These are phyloP conservation scores for Gonapodya prolifera DNA, from an alignment of 192 early-diverging fungal species.

Conservation along the genomic window DNA sequence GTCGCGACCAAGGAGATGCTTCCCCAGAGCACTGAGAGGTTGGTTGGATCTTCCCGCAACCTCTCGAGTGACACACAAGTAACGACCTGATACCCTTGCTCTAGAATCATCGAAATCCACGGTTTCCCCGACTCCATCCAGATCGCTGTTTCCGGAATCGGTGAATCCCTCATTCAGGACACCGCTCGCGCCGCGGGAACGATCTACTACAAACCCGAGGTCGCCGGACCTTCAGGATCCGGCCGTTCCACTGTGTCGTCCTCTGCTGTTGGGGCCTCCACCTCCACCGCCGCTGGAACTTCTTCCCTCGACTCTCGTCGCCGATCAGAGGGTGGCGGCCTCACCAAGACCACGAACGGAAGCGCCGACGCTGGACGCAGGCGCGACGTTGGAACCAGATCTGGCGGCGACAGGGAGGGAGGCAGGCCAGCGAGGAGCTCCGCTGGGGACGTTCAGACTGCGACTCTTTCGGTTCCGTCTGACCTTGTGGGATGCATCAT, in stretches of 20 bases:
- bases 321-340: neutral
- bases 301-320: neutral
- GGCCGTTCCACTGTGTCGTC: neutral
- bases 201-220: slow-evolving; percentile 67
- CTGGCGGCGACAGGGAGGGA: neutral
- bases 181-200: slow-evolving; percentile 70
- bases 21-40: slow-evolving; percentile 73
- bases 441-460: slow-evolving; percentile 21
- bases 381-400: neutral
- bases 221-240: neutral
- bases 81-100: neutral
- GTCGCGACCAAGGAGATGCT: slow-evolving; percentile 83
- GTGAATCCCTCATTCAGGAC: slow-evolving; percentile 73
- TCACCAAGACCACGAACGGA: neutral
- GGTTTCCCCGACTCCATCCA: slow-evolving; percentile 62
- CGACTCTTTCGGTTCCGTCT: slow-evolving; percentile 83
- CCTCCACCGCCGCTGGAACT: too few relatives aligned
- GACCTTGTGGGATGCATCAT: slow-evolving; percentile 98
- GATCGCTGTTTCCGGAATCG: slow-evolving; percentile 73
- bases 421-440: neutral
- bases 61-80: neutral
- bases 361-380: neutral
- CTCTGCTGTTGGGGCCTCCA: neutral
- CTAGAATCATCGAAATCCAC: slow-evolving; percentile 70
- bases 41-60: neutral